Conservation (phyloP, 106 monocot species). For the Triglochin maritima region DNA sequence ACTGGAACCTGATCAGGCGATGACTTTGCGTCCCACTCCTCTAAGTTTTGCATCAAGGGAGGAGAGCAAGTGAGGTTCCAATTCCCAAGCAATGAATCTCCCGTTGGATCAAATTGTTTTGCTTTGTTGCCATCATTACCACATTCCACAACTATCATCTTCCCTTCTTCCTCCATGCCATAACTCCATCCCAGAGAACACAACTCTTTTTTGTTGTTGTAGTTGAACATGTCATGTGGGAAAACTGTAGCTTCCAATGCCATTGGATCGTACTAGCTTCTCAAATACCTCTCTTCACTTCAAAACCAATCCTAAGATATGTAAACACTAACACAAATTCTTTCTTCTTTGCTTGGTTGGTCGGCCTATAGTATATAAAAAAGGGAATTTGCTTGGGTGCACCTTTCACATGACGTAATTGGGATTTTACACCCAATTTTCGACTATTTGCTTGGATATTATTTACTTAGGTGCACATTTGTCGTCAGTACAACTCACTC, state of each 20-base stretch:
- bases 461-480: too few relatives aligned
- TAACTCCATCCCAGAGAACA: neutral
- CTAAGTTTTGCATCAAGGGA: neutral
- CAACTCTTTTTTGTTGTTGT: conserved; percentile 7
- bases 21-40: conserved; percentile 17
- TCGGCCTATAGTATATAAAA: too few relatives aligned
- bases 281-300: too few relatives aligned
- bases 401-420: too few relatives aligned
- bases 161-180: conserved; percentile 1
- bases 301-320: too few relatives aligned
- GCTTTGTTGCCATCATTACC: neutral
- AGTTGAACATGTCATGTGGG: conserved; percentile 28
- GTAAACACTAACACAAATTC: too few relatives aligned
- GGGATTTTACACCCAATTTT: too few relatives aligned
- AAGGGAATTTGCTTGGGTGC: too few relatives aligned
- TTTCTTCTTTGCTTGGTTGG: too few relatives aligned
- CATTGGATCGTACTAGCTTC: conserved; percentile 14
- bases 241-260: conserved; percentile 51
- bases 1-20: neutral
- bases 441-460: too few relatives aligned
- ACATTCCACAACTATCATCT: neutral
- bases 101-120: neutral
- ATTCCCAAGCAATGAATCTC: neutral
- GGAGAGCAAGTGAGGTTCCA: neutral
- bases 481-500: too few relatives aligned